These are phyloP conservation scores for Ophiostoma sp. DNA, from an alignment of 2,329 filamentous ascomycete species.

Conservation along the genomic window DNA sequence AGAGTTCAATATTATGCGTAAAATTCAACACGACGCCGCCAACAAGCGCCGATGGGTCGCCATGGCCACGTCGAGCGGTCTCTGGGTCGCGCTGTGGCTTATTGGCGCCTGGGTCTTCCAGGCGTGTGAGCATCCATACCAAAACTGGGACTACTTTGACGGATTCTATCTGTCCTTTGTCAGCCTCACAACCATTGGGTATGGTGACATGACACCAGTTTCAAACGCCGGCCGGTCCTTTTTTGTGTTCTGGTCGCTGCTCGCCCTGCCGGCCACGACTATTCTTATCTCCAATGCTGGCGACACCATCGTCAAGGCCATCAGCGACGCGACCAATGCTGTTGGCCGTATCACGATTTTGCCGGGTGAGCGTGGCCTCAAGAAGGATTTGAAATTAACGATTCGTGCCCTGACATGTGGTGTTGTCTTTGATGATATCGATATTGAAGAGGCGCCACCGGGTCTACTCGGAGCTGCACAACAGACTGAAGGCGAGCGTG, in stretches of 20 bases:
- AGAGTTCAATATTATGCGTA: slow-evolving; percentile 75
- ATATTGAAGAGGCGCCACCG: slow-evolving; percentile 35
- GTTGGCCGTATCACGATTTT: slow-evolving; percentile 57
- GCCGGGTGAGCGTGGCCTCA: slow-evolving; percentile 49
- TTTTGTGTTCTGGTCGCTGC: slow-evolving; percentile 87
- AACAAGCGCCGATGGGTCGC: slow-evolving; percentile 68
- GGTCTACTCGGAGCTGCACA: slow-evolving; percentile 40
- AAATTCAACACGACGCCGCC: slow-evolving; percentile 63
- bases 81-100: slow-evolving; percentile 73
- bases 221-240: slow-evolving; percentile 75
- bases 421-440: slow-evolving; percentile 35
- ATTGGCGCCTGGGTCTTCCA: slow-evolving; percentile 71
- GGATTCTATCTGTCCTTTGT: slow-evolving; percentile 83
- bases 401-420: slow-evolving; percentile 42
- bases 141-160: slow-evolving; percentile 69
- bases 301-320: slow-evolving; percentile 67
- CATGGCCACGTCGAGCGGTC: slow-evolving; percentile 59
- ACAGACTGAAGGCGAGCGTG: slow-evolving; percentile 28
- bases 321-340: slow-evolving; percentile 51
- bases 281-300: slow-evolving; percentile 78
- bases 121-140: slow-evolving; percentile 46
- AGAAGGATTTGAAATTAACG: slow-evolving; percentile 42
- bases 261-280: slow-evolving; percentile 83
- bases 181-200: slow-evolving; percentile 77
- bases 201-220: slow-evolving; percentile 72